Base-by-base conservation (phyloP, 148 eudicot genomes). In the Silene uniflora region DNA sequence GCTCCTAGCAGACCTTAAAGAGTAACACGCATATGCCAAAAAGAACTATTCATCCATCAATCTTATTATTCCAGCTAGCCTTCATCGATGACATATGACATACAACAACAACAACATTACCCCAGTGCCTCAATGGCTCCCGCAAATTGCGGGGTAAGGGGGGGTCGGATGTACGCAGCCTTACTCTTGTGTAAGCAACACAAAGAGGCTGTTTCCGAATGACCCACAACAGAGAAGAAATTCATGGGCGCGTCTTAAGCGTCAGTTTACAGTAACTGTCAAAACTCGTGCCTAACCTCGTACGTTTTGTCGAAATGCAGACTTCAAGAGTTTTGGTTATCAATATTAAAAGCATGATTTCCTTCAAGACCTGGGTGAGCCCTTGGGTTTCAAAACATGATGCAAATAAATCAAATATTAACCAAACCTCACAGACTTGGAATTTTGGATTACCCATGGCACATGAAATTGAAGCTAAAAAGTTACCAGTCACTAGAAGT, bases 21-120 rank as follows among this genome's bases (percentile, higher is more conserved):
- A 5, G 44, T 59, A 42, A 42, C 42, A 47, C 21, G 23, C 19
- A 29, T 29, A 44, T 69, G 10, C 19, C 35, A 47, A 11, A 11
- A 59, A 18, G 32, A 42, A 59, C 76, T 73, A 56, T 44, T 6
- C 70, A 46, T 42, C 21, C 27, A 73, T 55, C 22, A 22, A 73
- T 66, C 49, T 22, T 22, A 12, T 55, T 72, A 12, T 55, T 72
- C n/a, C 42, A 29, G 19, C 39, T 54, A 10, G 32, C 71, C 19
- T 22, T 63, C 71, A 25, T 65, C 9, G 24, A n/a, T 19, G 44
- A 23, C 61, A 70, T 6, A n/a, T 19, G 44, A 23, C 61, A 70
- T 6, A 14, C 54, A 63, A n/a, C n/a, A n/a, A n/a, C n/a, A n/a
- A n/a, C n/a, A n/a, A n/a, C n/a, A n/a, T n/a, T n/a, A n/a, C n/a